A percentile compares a stretch with the other conserved stretches of the same genome.
phyloP scores from a whole-genome alignment of 331 rosid species.

The Malus hybrid region DNA sequence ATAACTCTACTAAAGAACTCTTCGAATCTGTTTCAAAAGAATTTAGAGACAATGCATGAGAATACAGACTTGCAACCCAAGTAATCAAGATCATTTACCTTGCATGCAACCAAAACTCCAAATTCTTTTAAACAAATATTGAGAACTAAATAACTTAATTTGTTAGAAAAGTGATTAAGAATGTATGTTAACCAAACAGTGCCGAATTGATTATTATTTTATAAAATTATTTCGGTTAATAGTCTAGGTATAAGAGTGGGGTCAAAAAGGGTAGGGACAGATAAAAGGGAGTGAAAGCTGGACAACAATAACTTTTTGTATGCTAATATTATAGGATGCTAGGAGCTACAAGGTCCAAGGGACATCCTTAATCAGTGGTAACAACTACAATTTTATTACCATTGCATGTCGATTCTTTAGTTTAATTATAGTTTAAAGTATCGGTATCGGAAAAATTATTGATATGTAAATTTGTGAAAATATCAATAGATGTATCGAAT shows the following conservation, averaged over 20 bases:
- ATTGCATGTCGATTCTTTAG: background rate
- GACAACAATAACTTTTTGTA: constrained; percentile 14
- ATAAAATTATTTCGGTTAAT: too few species aligned
- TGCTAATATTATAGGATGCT: background rate
- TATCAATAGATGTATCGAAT: too few species aligned
- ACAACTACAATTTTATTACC: background rate
- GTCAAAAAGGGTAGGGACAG: background rate
- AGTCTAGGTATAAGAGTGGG: background rate
- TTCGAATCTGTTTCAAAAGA: background rate
- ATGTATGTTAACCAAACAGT: background rate
- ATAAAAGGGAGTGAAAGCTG: constrained; percentile 14
- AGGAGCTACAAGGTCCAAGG: background rate
- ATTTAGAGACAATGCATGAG: too few species aligned
- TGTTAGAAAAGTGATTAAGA: background rate
- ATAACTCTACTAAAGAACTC: too few species aligned
- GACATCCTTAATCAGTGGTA: background rate
- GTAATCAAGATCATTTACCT: background rate
- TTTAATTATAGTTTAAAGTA: too few species aligned
- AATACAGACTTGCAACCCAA: background rate
- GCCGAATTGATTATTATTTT: too few species aligned
- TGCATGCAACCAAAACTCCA: too few species aligned
- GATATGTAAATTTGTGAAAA: too few species aligned
- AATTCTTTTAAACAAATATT: too few species aligned
- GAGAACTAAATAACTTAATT: too few species aligned
- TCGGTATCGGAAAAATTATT: too few species aligned